Evolutionary conservation across 163 green algal species (phyloP).

Genomic region (Scenedesmus sp.): DNA sequence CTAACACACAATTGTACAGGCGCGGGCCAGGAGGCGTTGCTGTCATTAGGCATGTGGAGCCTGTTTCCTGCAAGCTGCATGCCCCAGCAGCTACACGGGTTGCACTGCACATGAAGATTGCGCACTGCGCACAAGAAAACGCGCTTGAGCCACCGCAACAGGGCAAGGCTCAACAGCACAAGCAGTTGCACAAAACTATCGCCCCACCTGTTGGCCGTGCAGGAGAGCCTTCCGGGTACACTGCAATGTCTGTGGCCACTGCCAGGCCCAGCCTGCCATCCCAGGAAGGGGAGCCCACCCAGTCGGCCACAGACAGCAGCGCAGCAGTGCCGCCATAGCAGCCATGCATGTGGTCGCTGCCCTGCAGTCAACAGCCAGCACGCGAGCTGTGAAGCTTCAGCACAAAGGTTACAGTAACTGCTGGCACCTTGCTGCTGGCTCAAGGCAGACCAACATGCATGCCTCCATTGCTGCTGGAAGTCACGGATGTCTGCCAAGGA

Average conservation of each 20-base stretch:
- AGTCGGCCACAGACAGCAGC: constrained; percentile 83
- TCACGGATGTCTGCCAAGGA: not conserved
- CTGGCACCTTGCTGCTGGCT: not conserved
- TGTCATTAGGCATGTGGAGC: no score
- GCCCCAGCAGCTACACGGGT: not conserved
- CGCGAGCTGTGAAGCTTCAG: not conserved
- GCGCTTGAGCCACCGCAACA: not conserved
- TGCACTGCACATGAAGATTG: no score
- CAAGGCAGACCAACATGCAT: not conserved
- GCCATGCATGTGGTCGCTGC: constrained; percentile 85
- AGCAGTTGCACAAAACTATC: not conserved
- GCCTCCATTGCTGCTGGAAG: not conserved
- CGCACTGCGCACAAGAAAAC: not conserved
- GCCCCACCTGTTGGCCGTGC: constrained; percentile 65
- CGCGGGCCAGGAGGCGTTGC: no score
- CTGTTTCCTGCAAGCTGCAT: not conserved
- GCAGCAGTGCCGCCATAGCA: constrained; percentile 93
- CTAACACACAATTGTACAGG: not conserved
- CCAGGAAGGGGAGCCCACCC: constrained; percentile 85
- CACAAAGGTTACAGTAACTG: not conserved
- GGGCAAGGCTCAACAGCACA: no score
- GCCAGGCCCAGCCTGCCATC: constrained; percentile 84
- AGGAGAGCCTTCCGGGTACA: constrained; percentile 63
- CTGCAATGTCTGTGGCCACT: constrained; percentile 81
- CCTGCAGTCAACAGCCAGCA: constrained; percentile 57